Evolutionary conservation across 2,329 filamentous ascomycete genomes (phyloP), one percentile per base, ranked within the genome.

Genomic region (Zalaria sp.): DNA sequence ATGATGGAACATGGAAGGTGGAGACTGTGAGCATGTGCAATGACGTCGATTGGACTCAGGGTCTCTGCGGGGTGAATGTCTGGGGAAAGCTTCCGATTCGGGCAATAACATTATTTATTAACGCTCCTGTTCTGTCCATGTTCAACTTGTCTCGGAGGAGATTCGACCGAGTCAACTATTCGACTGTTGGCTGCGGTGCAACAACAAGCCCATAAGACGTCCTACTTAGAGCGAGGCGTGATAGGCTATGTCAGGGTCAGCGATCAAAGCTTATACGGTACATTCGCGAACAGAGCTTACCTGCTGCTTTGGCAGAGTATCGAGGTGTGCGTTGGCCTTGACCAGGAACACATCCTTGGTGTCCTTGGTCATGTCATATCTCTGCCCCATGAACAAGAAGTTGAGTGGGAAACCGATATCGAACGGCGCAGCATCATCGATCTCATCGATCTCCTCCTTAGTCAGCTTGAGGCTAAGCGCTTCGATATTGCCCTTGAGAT

Each of bases 401-500:
- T 63, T 72, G 44, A 65, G 57, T 0, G 79, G 79, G 58, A 82
- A 83, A 0, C 78, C 78, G 37, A 71, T 45, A 40, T 81, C 72
- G 46, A 83, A 79, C 0, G 63, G 59, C 27, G 63, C 62, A 0
- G 73, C 73, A 5, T 53, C 60, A 39, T 83, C 80, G 43, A 83
- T 75, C 47, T 74, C 70, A 32, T 71, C 59, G n/a, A 84, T 69
- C 37, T 84, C 77, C 39, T 77, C 67, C 0, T 65, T 55, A 1
- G 60, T 69, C 37, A 84, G 60, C 41, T 68, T 58, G 27, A 83
- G 57, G 0, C 60, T 64, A 35, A 84, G 62, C 1, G 77, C 79
- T 51, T 77, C 71, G 45, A 83, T 78, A 50, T 83, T 83, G 44
- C 67, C 69, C 54, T 53, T 73, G 39, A 88, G 61, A 55, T 87